Evolutionary conservation across 108 stramenopile genomes (phyloP), one percentile per base, ranked within the genome.

Genomic region (Pseudonitzschia multiseries): DNA sequence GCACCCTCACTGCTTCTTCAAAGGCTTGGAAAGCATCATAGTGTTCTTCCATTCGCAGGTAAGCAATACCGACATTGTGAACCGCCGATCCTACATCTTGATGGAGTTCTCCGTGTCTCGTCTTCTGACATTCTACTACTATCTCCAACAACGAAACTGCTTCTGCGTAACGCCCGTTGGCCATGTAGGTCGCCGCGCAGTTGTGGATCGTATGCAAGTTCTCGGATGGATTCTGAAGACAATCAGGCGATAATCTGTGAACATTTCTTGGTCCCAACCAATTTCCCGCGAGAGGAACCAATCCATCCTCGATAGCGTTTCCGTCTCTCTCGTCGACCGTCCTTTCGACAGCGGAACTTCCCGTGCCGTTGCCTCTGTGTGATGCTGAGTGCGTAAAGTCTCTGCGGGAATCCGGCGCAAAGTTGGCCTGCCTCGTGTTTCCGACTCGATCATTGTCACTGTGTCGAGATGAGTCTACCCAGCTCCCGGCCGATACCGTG

Each of bases 51-150:
- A 63, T 50, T 14, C 82, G 61, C 56, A 86, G 69, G 48, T 83
- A 67, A 1, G 78, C 83, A 29, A 86, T 73, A 13, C 85, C 88
- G 17, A 86, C 70, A 54, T 89, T 89, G 74, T 86, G 78, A 50
- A 86, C 44, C 0, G 85, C 81, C 3, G 81, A 66, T 6, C 80
- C 88, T 15, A 86, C 83, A 57, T 82, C 66, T 20, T 71, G 69
- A 53, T 88, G 87, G 0, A 80, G 43, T 5, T 78, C 50, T 6
- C 87, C 84, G 50, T 81, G 36, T 53, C 54, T 76, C 20, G 41
- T 29, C 29, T 76, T 64, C 50, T 85, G 84, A 31, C 54, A 68
- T 6, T 81, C 72, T 56, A 81, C 57, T 1, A 88, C 60, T 5
- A 79, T 67, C 61, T 79, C 67, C 27, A 85, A 79, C 28, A 85